Evolutionary conservation across 1,139 yeast species (phyloP).

Genomic region (Debaryomyces robertsiae): DNA sequence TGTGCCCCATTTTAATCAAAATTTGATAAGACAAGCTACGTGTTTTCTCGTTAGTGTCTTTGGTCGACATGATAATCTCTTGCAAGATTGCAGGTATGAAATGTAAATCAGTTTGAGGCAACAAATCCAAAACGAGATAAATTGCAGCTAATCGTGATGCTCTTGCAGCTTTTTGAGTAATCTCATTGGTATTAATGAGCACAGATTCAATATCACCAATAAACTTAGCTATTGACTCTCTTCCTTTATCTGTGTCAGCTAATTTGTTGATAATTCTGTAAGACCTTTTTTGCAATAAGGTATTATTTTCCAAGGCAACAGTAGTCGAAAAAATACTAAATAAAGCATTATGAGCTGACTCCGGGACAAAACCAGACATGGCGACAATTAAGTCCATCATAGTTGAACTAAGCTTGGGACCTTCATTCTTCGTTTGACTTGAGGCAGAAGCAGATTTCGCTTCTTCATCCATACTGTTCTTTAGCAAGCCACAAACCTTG

Average conservation of each 20-base stretch:
- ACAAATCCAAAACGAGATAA: constrained; percentile 55
- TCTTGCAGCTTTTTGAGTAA: constrained; percentile 74
- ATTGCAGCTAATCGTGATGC: constrained; percentile 78
- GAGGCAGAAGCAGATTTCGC: constrained; percentile 18
- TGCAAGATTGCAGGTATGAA: constrained; percentile 83
- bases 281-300: constrained; percentile 84
- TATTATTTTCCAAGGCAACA: constrained; percentile 54
- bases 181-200: constrained; percentile 57
- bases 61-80: constrained; percentile 89
- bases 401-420: constrained; percentile 68
- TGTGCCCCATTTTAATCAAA: constrained; percentile 78
- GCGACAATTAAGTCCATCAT: constrained; percentile 90
- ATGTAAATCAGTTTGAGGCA: constrained; percentile 65
- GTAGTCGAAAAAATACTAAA: constrained; percentile 77
- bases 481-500: constrained; percentile 79
- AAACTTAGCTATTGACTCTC: constrained; percentile 50
- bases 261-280: constrained; percentile 77
- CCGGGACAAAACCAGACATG: constrained; percentile 82
- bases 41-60: constrained; percentile 89
- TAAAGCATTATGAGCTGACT: constrained; percentile 67
- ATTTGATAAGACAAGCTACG: constrained; percentile 79
- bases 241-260: constrained; percentile 70
- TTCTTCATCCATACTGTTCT: constrained; percentile 73
- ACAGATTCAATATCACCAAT: constrained; percentile 62
- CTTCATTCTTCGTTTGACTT: constrained; percentile 23